These are phyloP conservation scores for Corymbia maculata DNA, from an alignment of 345 rosid genomes.

Conservation along the genomic window DNA sequence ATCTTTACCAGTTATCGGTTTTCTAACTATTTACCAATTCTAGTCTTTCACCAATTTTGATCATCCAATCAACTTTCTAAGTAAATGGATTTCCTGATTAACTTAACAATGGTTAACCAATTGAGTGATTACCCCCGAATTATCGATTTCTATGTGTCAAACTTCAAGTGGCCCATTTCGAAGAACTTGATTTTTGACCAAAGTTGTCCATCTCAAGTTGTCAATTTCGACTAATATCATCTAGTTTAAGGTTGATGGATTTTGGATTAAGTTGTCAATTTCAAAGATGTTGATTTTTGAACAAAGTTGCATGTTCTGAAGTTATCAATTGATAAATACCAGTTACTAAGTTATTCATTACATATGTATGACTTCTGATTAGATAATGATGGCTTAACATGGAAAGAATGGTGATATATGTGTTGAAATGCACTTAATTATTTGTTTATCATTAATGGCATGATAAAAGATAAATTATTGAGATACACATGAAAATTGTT, in stretches of 20 bases:
- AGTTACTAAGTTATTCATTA: no score
- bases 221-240: background rate
- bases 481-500: background rate
- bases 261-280: no score
- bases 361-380: background rate
- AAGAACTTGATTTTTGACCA: background rate
- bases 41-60: background rate
- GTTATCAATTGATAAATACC: no score
- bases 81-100: no score
- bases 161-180: background rate
- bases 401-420: background rate
- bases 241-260: background rate
- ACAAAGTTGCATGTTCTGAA: background rate
- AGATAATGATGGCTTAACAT: background rate
- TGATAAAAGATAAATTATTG: background rate
- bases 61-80: background rate
- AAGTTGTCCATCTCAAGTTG: background rate
- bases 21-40: background rate
- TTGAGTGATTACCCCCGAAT: background rate
- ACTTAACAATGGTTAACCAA: background rate
- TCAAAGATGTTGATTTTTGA: no score
- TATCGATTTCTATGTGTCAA: background rate
- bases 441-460: background rate
- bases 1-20: background rate
- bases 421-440: background rate